Evolutionary conservation across 192 early-diverging fungal species (phyloP).

Genomic region (Backusella macrospora): DNA sequence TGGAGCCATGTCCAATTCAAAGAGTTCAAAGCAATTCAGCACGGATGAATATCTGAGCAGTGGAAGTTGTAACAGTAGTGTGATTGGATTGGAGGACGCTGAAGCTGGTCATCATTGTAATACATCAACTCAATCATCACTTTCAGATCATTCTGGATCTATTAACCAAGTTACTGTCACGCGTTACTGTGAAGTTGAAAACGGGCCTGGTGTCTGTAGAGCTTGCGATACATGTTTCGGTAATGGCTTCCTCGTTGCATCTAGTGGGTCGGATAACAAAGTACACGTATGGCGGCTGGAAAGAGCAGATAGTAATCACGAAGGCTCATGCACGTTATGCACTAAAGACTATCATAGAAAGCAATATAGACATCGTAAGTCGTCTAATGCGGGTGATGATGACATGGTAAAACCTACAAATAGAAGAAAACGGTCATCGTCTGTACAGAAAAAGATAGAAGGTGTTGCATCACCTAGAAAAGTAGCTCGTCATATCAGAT

Average conservation of each 20-base stretch:
- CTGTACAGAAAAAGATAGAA: not conserved
- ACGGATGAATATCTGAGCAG: constrained; percentile 1
- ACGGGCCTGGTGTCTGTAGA: constrained; percentile 21
- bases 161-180: constrained; percentile 35
- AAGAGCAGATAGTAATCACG: constrained; percentile 18
- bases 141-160: constrained; percentile 25
- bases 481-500: not conserved
- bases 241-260: constrained; percentile 41
- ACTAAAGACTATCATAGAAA: constrained; percentile 33
- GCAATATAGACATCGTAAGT: constrained; percentile 13
- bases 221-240: constrained; percentile 38
- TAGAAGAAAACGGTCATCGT: constrained; percentile 4
- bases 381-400: not conserved
- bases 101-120: not conserved
- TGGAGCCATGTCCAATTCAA: not conserved
- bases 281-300: constrained; percentile 38
- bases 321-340: constrained; percentile 26
- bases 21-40: not conserved
- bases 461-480: not conserved
- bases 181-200: constrained; percentile 38
- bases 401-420: not conserved
- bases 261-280: constrained; percentile 25
- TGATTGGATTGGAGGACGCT: constrained; percentile 4
- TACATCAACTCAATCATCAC: not conserved
- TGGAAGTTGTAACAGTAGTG: not conserved